Percentiles rank a stretch among this genome's conserved stretches.
These are phyloP conservation scores for Cenococcum geophilum DNA, from an alignment of 495 filamentous ascomycete species.

Conservation along the genomic window DNA sequence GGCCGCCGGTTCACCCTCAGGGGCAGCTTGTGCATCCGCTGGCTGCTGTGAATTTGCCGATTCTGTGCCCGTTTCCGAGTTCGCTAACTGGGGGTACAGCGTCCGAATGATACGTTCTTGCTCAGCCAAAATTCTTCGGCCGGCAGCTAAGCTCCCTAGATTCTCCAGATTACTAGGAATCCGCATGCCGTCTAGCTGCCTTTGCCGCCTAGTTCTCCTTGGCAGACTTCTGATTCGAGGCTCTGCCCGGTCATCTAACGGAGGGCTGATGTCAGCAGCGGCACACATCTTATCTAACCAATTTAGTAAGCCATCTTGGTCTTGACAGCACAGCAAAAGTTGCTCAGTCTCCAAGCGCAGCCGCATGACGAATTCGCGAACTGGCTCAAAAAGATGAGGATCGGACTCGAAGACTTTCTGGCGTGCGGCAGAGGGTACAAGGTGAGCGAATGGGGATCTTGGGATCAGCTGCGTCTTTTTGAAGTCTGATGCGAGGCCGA, in stretches of 20 bases:
- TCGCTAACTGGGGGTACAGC: slow-evolving; percentile 28
- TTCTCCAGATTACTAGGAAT: slow-evolving; percentile 11
- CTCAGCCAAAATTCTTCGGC: slow-evolving; percentile 26
- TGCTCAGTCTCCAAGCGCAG: slow-evolving; percentile 58
- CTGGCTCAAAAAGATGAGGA: slow-evolving; percentile 32
- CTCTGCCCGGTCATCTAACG: slow-evolving; percentile 51
- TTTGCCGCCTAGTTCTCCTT: slow-evolving; percentile 31
- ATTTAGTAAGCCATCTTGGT: slow-evolving; percentile 48
- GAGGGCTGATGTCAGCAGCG: slow-evolving; percentile 48
- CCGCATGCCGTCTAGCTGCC: slow-evolving; percentile 17
- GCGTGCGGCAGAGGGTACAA: slow-evolving; percentile 32
- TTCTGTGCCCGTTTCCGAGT: background rate
- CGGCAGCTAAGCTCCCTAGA: slow-evolving; percentile 7
- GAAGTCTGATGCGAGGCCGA: slow-evolving; percentile 59
- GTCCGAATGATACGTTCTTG: slow-evolving; percentile 29
- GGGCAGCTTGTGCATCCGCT: background rate
- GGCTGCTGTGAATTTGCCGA: background rate
- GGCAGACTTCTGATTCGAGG: slow-evolving; percentile 49
- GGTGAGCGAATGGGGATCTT: slow-evolving; percentile 31
- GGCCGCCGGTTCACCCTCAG: slow-evolving; percentile 4
- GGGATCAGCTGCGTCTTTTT: slow-evolving; percentile 44
- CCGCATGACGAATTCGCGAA: slow-evolving; percentile 53
- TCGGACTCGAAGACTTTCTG: slow-evolving; percentile 34
- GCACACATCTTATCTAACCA: slow-evolving; percentile 51
- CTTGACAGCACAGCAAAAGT: slow-evolving; percentile 52